These are phyloP conservation scores for Emericellopsis terricola DNA, from an alignment of 495 filamentous ascomycete species.

Conservation along the genomic window DNA sequence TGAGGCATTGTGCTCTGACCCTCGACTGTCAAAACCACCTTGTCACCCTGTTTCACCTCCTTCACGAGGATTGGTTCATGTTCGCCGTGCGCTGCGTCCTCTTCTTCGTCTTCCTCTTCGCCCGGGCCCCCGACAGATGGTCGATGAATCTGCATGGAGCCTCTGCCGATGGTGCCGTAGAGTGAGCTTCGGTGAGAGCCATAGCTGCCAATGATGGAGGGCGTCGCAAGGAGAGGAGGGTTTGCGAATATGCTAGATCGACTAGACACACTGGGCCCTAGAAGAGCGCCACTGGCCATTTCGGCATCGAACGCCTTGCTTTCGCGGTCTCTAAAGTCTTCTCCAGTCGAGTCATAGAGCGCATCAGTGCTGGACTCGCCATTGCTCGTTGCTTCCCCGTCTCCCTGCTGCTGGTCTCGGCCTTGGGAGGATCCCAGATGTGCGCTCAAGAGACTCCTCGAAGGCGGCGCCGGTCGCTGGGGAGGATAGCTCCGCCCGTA, in stretches of 20 bases:
- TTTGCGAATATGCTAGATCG: slow-evolving; percentile 37
- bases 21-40: slow-evolving; percentile 60
- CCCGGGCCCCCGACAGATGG: neutral
- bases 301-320: slow-evolving; percentile 22
- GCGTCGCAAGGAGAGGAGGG: slow-evolving; percentile 44
- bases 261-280: slow-evolving; percentile 10
- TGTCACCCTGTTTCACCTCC: slow-evolving; percentile 77
- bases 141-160: slow-evolving; percentile 34
- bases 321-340: slow-evolving; percentile 16
- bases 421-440: slow-evolving; percentile 15
- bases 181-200: slow-evolving; percentile 31
- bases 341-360: neutral
- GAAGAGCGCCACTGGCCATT: slow-evolving; percentile 13
- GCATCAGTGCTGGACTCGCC: neutral
- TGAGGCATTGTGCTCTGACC: slow-evolving; percentile 90
- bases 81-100: slow-evolving; percentile 39
- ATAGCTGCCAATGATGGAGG: slow-evolving; percentile 46
- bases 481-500: slow-evolving; percentile 17
- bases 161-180: slow-evolving; percentile 59
- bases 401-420: slow-evolving; percentile 1
- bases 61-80: slow-evolving; percentile 68
- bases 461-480: slow-evolving; percentile 12
- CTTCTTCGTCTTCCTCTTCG: slow-evolving; percentile 15
- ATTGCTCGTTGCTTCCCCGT: slow-evolving; percentile 5
- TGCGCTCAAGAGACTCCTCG: slow-evolving; percentile 21